Evolutionary conservation across 352 stramenopile species (phyloP).

Genomic region (Phytophthora brassicae): DNA sequence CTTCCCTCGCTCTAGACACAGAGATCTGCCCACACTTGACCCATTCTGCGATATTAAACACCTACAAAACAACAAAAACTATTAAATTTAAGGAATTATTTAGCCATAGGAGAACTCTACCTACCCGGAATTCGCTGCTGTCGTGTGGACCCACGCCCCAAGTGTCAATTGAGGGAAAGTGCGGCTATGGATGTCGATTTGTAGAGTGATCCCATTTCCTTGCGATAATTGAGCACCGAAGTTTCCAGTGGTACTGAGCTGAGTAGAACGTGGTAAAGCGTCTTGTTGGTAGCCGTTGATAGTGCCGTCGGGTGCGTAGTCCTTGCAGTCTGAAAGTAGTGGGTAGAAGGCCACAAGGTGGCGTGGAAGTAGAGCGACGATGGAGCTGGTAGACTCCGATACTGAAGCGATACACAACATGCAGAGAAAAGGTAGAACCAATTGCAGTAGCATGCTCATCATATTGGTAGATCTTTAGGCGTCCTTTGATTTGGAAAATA

Average conservation of each 20-base stretch:
- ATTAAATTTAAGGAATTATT: not conserved
- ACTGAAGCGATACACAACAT: not conserved
- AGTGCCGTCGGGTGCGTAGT: constrained; percentile 42
- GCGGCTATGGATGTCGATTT: constrained; percentile 26
- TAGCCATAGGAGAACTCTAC: not conserved
- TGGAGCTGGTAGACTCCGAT: constrained; percentile 15
- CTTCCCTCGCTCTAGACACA: constrained; percentile 37
- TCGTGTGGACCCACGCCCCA: constrained; percentile 41
- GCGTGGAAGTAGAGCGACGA: constrained; percentile 33
- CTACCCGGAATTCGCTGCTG: constrained; percentile 21
- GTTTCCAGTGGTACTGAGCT: not conserved
- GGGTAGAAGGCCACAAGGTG: constrained; percentile 56
- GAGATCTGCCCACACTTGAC: constrained; percentile 30
- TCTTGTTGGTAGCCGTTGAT: constrained; percentile 47
- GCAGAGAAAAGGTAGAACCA: constrained; percentile 14
- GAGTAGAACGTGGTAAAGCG: constrained; percentile 6
- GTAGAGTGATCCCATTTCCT: constrained; percentile 37
- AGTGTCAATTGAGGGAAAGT: constrained; percentile 38
- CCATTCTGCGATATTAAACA: constrained; percentile 57
- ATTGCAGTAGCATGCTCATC: not conserved
- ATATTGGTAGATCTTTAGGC: not conserved
- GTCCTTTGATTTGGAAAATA: constrained; percentile 4
- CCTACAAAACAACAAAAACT: constrained; percentile 19
- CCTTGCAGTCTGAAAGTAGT: constrained; percentile 29
- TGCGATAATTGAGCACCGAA: constrained; percentile 31